A percentile compares a stretch with the other conserved stretches of the same genome.
phyloP scores from a whole-genome alignment of 345 rosid genomes.

The Capsella bursapastoris region DNA sequence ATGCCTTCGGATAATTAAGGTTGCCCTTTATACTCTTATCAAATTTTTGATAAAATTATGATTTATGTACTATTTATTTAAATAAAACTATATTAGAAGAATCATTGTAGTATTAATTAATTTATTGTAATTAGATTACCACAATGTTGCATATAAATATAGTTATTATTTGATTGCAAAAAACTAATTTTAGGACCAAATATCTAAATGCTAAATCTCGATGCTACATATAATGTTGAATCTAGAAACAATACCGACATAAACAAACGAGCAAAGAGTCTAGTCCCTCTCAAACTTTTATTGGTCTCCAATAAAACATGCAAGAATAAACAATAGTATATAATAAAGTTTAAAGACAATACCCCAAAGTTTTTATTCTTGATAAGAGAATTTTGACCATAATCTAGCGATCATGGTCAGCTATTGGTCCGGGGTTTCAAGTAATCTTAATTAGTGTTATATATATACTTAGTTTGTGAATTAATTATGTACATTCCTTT shows the following conservation, averaged over 20 bases:
- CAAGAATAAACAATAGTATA: constrained; percentile 2
- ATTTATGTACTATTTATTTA: constrained; percentile 2
- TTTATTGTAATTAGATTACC: neutral
- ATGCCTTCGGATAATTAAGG: constrained; percentile 46
- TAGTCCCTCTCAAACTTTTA: neutral
- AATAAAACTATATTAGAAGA: constrained; percentile 12
- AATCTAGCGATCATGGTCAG: constrained; percentile 6
- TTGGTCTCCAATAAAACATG: constrained; percentile 9
- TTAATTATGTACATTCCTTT: neutral
- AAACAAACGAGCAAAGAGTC: neutral
- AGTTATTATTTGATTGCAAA: no score
- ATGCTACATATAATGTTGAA: neutral
- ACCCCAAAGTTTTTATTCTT: constrained; percentile 34
- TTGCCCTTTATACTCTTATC: constrained; percentile 35
- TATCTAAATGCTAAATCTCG: neutral
- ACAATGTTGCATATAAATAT: neutral
- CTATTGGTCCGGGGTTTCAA: neutral
- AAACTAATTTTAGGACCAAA: neutral
- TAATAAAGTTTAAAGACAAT: constrained; percentile 14
- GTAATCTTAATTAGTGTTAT: constrained; percentile 2
- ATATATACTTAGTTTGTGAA: neutral
- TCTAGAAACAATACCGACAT: neutral
- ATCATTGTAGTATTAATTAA: constrained; percentile 6
- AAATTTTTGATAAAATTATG: constrained; percentile 10
- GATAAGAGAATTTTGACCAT: constrained; percentile 31